Conservation (phyloP, 176 grass and related monocot genomes). For the Carex myosuroides region DNA sequence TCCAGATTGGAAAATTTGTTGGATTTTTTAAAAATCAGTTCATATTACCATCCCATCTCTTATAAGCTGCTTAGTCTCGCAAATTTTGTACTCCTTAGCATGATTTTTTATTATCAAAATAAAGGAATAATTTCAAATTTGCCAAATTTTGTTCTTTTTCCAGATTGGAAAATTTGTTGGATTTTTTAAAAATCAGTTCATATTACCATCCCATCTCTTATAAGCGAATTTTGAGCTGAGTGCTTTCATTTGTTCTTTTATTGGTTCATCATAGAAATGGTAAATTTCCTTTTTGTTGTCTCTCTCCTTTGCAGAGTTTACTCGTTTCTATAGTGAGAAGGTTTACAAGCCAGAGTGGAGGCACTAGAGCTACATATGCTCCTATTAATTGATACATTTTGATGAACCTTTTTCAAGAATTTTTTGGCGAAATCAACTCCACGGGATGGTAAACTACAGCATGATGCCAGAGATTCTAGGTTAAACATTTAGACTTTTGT, state of each 20-base stretch:
- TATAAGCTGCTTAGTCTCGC: not conserved
- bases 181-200: not conserved
- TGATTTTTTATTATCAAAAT: not conserved
- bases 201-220: not conserved
- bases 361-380: conserved; percentile 34
- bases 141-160: not conserved
- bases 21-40: not conserved
- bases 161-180: no score
- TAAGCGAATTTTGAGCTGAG: not conserved
- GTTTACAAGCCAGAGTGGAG: conserved; percentile 23
- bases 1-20: no score
- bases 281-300: conserved; percentile 15
- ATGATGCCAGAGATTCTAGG: not conserved
- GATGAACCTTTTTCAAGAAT: not conserved
- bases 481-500: not conserved
- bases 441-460: not conserved
- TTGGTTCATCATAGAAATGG: not conserved
- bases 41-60: not conserved
- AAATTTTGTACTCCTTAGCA: not conserved
- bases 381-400: conserved; percentile 32
- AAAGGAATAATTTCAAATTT: conserved; percentile 4
- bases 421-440: not conserved
- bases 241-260: not conserved
- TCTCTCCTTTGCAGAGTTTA: conserved; percentile 44
- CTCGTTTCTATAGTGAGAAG: conserved; percentile 41